Percentiles rank a stretch among this genome's conserved stretches.
Conservation (phyloP, 1,284 basidiomycete species). For the Ganoderma leucocontextum region DNA sequence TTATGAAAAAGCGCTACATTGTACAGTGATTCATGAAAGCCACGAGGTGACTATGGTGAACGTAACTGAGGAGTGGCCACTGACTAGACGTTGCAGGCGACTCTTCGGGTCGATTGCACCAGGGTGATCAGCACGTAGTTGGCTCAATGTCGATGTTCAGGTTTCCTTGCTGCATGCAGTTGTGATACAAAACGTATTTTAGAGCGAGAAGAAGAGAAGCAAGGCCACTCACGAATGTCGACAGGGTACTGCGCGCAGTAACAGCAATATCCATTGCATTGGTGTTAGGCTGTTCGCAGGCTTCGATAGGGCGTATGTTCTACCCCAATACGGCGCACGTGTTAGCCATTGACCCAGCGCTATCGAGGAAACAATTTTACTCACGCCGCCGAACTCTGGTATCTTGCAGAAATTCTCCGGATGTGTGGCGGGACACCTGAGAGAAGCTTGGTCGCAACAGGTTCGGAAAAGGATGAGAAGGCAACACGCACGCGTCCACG, state of each 20-base stretch:
- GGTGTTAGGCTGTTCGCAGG: slow-evolving; percentile 38
- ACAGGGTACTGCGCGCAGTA: slow-evolving; percentile 36
- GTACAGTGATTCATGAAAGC: not conserved
- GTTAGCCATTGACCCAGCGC: not conserved
- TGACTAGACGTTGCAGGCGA: not conserved
- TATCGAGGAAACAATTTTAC: not conserved
- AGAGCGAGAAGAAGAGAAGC: not conserved
- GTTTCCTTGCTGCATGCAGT: slow-evolving; percentile 34
- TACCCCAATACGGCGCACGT: not conserved
- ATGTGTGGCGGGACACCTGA: slow-evolving; percentile 40
- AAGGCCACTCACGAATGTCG: slow-evolving; percentile 36
- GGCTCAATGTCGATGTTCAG: slow-evolving; percentile 37
- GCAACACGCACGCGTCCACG: slow-evolving; percentile 38
- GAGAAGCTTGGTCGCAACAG: not conserved
- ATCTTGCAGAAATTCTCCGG: slow-evolving; percentile 44
- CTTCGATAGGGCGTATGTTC: slow-evolving; percentile 37
- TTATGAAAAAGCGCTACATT: not conserved
- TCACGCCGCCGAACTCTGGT: slow-evolving; percentile 39
- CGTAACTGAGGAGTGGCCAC: not conserved
- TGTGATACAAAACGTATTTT: not conserved
- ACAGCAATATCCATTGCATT: slow-evolving; percentile 42
- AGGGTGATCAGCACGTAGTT: slow-evolving; percentile 26
- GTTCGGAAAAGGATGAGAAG: not conserved
- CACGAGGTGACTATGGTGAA: not conserved
- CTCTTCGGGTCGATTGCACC: not conserved